Evolutionary conservation across 73 alveolate species (phyloP), one percentile per base, ranked within the genome.

Genomic region (Paraurostyla sp.): DNA sequence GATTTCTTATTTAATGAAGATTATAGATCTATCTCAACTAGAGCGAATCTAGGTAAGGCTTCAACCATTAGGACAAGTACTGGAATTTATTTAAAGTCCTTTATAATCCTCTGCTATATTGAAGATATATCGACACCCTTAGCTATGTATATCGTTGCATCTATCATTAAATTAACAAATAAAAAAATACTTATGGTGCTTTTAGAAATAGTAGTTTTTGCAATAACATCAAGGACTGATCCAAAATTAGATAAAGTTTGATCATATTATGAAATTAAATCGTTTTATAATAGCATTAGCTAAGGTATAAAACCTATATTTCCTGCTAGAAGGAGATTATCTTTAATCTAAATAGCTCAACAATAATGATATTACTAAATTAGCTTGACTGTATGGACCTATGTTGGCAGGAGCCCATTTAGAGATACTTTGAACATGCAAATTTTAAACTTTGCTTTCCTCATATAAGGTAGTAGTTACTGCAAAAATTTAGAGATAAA

Each of bases 391-490:
- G 59, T 93, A 93, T 11, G 97, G 97, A 20, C 97, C 97, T 16
- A 93, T 93, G 52, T 89, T 93, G 18, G 97, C 92, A 32, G 95
- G 95, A 0, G 97, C 97, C 97, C 97, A 93, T 15, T 48, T 38
- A 27, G 94, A 82, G 35, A 90, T 60, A 27, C 94, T 57, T 73
- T 93, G 93, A n/a, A 93, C 97, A 57, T 89, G 95, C 0, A 91
- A 40, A 69, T 57, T 60, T 75, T 92, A 32, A 57, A 71, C 50
- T 1, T 81, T 38, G 16, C 15, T 23, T 18, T 13, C 22, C 42
- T 56, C 33, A 16, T 33, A 9, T 1, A 13, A 25, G 13, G 63
- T 56, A 0, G 25, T 30, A 1, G 33, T 27, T 35, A 51, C 50
- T 18, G 43, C 40, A 3, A 23, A 0, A 38, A 38, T 76, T 20